Base-by-base conservation (phyloP, 257 asterid genomes). In the Ocimum tenuiflorum region DNA sequence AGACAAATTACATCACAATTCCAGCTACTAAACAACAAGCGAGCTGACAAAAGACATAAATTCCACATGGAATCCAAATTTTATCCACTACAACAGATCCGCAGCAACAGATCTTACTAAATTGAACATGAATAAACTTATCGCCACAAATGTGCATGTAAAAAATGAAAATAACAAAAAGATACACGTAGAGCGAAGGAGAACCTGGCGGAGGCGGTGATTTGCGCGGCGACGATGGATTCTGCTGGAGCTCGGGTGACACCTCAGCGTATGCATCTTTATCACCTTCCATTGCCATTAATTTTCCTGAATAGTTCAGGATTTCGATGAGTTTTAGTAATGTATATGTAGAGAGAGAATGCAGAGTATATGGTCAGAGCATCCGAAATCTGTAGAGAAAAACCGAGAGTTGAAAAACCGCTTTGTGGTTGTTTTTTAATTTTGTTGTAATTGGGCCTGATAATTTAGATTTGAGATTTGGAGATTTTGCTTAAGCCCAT, bases 171-270 rank as follows among this genome's bases (percentile, higher is more conserved):
- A n/a, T n/a, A 18, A 8, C 8, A 20, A 10, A 8, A n/a, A 48
- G 6, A 55, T 39, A 64, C 8, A 47, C 65, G 73, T 53, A 1
- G 59, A 43, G 49, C 49, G 29, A 49, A 35, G 35, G 51, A 43
- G 8, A 60, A 78, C 83, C 83, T 71, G 89, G 74, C 48, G 83
- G 77, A 64, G 95, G 70, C 63, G 91, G 57, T 8, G 95, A 82
- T 78, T 87, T 75, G 68, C 73, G 88, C 70, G 95, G 85, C 71
- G 97, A 77, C 47, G 86, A 81, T 14, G 74, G 78, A 57, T 69
- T 49, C 67, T 65, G 82, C 64, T 76, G 75, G 71, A 59, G 80
- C 76, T 86, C 92, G 54, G 82, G 65, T 23, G 82, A 56, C 38
- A 76, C 80, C 63, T 78, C 72, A 56, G 68, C 71, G 79, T 78